phyloP scores from a whole-genome alignment of 352 stramenopile genomes.

The Aphanomyces cochlioides region DNA sequence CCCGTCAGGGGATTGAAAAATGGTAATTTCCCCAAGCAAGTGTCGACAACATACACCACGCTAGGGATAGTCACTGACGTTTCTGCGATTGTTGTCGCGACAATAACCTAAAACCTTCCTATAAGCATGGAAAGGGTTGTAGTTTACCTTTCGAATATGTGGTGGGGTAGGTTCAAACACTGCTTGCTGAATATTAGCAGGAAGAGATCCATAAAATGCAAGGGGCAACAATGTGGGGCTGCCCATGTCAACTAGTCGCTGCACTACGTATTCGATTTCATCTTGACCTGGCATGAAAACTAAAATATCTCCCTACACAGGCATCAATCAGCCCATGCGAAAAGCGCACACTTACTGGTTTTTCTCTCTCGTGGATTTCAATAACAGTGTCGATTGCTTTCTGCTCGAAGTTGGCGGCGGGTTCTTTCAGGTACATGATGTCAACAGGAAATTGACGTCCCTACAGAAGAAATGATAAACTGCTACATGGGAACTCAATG shows the following conservation, averaged over 20 bases:
- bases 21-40: constrained; percentile 77
- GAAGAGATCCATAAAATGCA: constrained; percentile 91
- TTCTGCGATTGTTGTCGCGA: constrained; percentile 92
- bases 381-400: constrained; percentile 72
- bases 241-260: constrained; percentile 46
- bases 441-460: constrained; percentile 90
- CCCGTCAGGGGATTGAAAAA: constrained; percentile 80
- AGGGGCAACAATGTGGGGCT: constrained; percentile 52
- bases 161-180: constrained; percentile 83
- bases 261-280: constrained; percentile 91
- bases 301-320: constrained; percentile 86
- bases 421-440: constrained; percentile 81
- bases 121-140: neutral
- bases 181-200: constrained; percentile 88
- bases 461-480: constrained; percentile 33
- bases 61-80: constrained; percentile 98
- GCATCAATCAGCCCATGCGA: neutral
- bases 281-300: constrained; percentile 94
- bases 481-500: neutral
- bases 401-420: constrained; percentile 62
- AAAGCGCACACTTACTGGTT: constrained; percentile 11
- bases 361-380: constrained; percentile 63
- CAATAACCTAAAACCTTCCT: constrained; percentile 38
- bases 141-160: constrained; percentile 59
- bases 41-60: constrained; percentile 80